phyloP scores from a whole-genome alignment of 192 early-diverging fungal genomes.

The Paraglomus brasilianum region DNA sequence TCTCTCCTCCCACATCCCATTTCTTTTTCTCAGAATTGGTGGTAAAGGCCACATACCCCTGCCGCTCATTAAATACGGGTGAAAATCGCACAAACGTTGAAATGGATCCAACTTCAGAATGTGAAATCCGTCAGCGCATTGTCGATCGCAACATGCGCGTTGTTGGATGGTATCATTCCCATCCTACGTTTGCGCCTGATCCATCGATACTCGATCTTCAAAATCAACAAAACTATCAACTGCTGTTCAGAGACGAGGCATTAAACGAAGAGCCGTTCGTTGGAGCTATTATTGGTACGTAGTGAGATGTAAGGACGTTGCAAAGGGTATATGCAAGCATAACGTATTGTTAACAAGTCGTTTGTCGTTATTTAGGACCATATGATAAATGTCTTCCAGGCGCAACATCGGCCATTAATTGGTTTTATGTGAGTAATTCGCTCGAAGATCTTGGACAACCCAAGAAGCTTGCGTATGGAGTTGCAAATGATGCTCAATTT shows the following conservation, averaged over 20 bases:
- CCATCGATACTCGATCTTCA: conserved; percentile 87
- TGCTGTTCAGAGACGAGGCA: conserved; percentile 64
- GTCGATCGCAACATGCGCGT: conserved; percentile 68
- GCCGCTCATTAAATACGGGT: conserved; percentile 67
- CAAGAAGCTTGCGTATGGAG: conserved; percentile 63
- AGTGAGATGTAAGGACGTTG: no score
- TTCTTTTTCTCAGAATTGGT: conserved; percentile 49
- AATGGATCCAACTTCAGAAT: conserved; percentile 79
- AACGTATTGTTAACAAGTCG: not conserved
- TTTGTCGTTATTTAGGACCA: conserved; percentile 60
- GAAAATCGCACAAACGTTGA: conserved; percentile 83
- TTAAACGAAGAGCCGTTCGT: conserved; percentile 75
- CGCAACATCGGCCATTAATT: conserved; percentile 78
- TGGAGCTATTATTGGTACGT: conserved; percentile 79
- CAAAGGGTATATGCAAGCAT: no score
- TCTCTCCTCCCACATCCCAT: not conserved
- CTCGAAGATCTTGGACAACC: conserved; percentile 61
- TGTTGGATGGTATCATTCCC: conserved; percentile 95
- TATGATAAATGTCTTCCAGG: conserved; percentile 78
- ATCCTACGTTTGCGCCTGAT: conserved; percentile 85
- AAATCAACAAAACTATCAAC: conserved; percentile 86
- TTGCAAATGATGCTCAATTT: conserved; percentile 47
- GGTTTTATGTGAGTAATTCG: conserved; percentile 74
- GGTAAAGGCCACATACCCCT: conserved; percentile 71
- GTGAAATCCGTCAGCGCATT: conserved; percentile 75